Conservation (phyloP, 805 yeast genomes). For the Scheffersomyces spartinae region DNA sequence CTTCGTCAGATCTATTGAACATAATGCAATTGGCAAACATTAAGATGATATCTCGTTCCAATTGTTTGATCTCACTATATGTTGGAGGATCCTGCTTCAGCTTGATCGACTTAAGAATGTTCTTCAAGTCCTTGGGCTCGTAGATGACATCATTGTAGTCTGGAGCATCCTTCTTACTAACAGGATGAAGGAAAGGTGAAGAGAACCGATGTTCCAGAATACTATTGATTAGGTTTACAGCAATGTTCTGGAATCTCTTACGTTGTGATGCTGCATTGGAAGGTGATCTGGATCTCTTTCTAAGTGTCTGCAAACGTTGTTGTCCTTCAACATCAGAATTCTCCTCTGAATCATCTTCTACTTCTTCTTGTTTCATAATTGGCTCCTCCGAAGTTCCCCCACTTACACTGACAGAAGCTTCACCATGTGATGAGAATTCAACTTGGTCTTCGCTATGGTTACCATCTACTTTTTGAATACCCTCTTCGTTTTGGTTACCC, state of each 20-base stretch:
- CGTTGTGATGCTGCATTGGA: constrained; percentile 12
- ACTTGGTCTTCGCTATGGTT: too few relatives aligned
- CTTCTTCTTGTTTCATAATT: too few relatives aligned
- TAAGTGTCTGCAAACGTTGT: neutral
- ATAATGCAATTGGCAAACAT: constrained; percentile 81
- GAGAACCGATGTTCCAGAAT: constrained; percentile 64
- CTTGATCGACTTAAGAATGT: constrained; percentile 45
- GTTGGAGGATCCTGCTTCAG: constrained; percentile 19
- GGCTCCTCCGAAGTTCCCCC: too few relatives aligned
- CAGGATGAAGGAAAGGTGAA: constrained; percentile 63
- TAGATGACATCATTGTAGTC: constrained; percentile 51
- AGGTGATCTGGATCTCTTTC: constrained; percentile 8
- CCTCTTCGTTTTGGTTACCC: too few relatives aligned
- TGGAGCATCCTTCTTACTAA: constrained; percentile 55
- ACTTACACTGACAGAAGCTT: too few relatives aligned
- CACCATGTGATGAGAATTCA: too few relatives aligned
- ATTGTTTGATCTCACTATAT: constrained; percentile 45
- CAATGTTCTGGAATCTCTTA: constrained; percentile 50
- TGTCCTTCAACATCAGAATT: neutral
- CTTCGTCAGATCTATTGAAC: constrained; percentile 62
- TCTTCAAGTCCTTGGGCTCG: constrained; percentile 59
- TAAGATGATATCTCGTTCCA: constrained; percentile 57
- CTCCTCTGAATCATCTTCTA: too few relatives aligned
- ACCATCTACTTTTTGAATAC: too few relatives aligned
- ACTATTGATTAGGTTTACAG: constrained; percentile 49